These are phyloP conservation scores for Aquilaria agallochum DNA, from an alignment of 441 rosid genomes.

Conservation along the genomic window DNA sequence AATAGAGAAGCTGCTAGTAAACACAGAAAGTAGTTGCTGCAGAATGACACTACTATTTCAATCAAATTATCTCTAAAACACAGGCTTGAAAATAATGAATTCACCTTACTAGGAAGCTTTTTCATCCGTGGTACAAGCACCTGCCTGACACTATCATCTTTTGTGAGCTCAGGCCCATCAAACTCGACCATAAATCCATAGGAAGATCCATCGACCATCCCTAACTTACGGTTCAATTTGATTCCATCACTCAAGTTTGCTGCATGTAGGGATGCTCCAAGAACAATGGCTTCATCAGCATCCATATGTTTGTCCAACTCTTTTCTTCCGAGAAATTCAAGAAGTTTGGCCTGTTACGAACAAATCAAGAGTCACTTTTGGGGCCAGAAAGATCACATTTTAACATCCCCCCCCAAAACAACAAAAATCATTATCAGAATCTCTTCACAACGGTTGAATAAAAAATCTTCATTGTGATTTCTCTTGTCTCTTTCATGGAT, in stretches of 20 bases:
- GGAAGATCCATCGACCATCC: constrained; percentile 94
- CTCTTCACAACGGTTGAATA: not conserved
- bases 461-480: no score
- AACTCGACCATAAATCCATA: constrained; percentile 71
- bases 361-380: not conserved
- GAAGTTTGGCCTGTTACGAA: constrained; percentile 70
- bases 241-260: constrained; percentile 99
- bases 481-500: no score
- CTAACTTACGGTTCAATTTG: constrained; percentile 89
- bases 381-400: not conserved
- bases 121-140: constrained; percentile 88
- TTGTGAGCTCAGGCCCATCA: constrained; percentile 65
- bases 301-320: constrained; percentile 94
- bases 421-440: constrained; percentile 1
- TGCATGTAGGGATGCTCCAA: constrained; percentile 85
- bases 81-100: not conserved
- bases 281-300: constrained; percentile 98
- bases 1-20: constrained; percentile 17
- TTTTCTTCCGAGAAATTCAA: constrained; percentile 85
- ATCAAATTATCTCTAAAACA: constrained; percentile 8
- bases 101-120: constrained; percentile 95
- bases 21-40: constrained; percentile 13
- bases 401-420: not conserved
- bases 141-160: constrained; percentile 70
- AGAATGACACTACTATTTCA: not conserved